Evolutionary conservation across 768 basidiomycete species (phyloP), one percentile per base, ranked within the genome.

Genomic region (Cubamyces lactineus): DNA sequence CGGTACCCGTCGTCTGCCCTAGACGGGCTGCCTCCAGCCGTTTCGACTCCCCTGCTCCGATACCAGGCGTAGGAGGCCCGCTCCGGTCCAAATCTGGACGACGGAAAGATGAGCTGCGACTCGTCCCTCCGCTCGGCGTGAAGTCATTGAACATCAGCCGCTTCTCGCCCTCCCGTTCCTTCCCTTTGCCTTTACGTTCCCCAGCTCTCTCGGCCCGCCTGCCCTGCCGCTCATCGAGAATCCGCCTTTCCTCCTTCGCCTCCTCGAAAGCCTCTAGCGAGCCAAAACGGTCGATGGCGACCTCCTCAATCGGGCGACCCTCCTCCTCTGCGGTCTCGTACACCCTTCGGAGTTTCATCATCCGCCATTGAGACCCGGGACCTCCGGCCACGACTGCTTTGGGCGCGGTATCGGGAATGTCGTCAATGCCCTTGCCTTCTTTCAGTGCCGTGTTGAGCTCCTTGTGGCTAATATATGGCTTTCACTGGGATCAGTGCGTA

Each of bases 301-400:
- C 84, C 61, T 94, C 84, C 66, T 92, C 88, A 12, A 93, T 72
- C 0, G 86, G 71, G 5, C 80, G 75, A 5, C 84, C 83, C 73
- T 96, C 94, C 69, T 98, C 96, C 61, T 93, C 87, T 0, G 91
- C 94, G 2, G 91, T 84, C 72, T 98, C 96, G 70, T 93, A 96
- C 0, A 94, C 89, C 16, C 92, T 83, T 42, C 88, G 85, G 0
- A 99, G 84, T 68, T 95, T 94, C 88, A 92, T 94, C 97, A 98
- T 98, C 16, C 97, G 87, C 96, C 97, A 99, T 71, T 86, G 87
- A 2, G 93, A 94, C 12, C 96, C 96, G 5, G 95, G 91, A 1
- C 94, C 94, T 2, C 96, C 96, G 0, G 94, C 93, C 0, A 83
- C 85, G 57, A 78, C 72, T 21, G 83, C 70, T 72, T 82, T 85